These are phyloP conservation scores for Yarrowia sp. DNA, from an alignment of 805 yeast genomes.

Conservation along the genomic window DNA sequence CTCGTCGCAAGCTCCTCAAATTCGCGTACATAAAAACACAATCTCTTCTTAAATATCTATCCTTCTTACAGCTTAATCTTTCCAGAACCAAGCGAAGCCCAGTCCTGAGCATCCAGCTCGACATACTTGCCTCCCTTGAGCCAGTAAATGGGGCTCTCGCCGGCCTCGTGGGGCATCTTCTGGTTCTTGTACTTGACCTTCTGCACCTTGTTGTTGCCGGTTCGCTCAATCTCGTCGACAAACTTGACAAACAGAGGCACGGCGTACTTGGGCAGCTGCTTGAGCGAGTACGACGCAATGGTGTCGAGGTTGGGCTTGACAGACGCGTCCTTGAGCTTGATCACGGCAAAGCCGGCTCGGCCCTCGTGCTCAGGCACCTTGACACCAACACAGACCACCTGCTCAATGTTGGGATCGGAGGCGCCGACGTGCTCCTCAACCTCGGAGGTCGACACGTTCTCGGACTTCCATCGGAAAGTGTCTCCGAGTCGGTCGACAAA, in stretches of 20 bases:
- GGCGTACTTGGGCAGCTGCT: constrained; percentile 75
- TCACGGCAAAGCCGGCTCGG: constrained; percentile 85
- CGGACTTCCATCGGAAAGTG: constrained; percentile 95
- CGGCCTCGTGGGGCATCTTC: constrained; percentile 38
- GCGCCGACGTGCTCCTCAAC: constrained; percentile 66
- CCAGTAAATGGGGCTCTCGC: constrained; percentile 65
- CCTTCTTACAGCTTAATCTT: constrained; percentile 34
- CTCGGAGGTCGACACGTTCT: constrained; percentile 89
- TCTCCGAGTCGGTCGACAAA: constrained; percentile 93
- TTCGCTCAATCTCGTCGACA: constrained; percentile 56
- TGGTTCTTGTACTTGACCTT: constrained; percentile 51
- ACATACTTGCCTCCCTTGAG: constrained; percentile 56
- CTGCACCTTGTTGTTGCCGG: constrained; percentile 86
- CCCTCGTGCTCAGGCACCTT: constrained; percentile 88
- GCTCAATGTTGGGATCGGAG: constrained; percentile 44
- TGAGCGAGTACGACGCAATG: constrained; percentile 41
- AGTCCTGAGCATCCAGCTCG: constrained; percentile 54
- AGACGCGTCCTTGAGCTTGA: constrained; percentile 50
- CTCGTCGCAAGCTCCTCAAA: background rate
- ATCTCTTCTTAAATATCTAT: background rate
- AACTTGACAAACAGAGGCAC: constrained; percentile 79
- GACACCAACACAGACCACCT: constrained; percentile 84
- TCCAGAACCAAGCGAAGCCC: constrained; percentile 45
- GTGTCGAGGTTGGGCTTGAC: constrained; percentile 42
- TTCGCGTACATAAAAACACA: background rate